Conservation (phyloP, 2,329 filamentous ascomycete species). For the Venturia nashicola region DNA sequence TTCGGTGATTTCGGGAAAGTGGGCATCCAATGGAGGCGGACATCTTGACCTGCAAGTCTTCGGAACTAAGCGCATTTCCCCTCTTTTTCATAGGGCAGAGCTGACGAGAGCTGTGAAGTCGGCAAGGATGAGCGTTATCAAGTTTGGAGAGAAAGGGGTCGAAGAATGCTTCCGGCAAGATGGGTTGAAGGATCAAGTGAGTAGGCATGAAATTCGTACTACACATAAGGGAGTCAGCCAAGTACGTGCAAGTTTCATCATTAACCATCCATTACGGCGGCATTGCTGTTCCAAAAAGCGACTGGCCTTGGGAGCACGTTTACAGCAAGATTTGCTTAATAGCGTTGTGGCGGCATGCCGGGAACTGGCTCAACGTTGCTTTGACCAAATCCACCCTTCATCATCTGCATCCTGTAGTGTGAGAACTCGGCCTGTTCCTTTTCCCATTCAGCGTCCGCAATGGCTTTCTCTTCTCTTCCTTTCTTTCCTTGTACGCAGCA, state of each 20-base stretch:
- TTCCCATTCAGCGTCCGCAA: slow-evolving; percentile 11
- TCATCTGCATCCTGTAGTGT: slow-evolving; percentile 10
- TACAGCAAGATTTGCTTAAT: not conserved
- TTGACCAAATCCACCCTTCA: slow-evolving; percentile 9
- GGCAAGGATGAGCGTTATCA: not conserved
- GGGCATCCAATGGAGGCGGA: not conserved
- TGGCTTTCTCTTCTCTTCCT: slow-evolving; percentile 21
- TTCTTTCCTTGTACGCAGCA: slow-evolving; percentile 27
- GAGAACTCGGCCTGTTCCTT: slow-evolving; percentile 8
- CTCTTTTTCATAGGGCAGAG: not conserved
- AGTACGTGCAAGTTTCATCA: not conserved
- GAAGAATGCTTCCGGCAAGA: not conserved
- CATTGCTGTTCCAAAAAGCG: not conserved
- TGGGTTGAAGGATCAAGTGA: no score
- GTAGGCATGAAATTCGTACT: not conserved
- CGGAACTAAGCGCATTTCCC: not conserved
- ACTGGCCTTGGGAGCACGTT: not conserved
- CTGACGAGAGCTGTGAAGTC: not conserved
- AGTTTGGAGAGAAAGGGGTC: not conserved
- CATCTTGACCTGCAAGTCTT: not conserved
- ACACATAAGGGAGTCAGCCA: not conserved
- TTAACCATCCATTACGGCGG: not conserved
- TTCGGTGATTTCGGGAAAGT: not conserved
- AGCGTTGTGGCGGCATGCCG: not conserved
- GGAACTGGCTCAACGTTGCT: not conserved